Evolutionary conservation across 2,329 filamentous ascomycete species (phyloP), one percentile per base, ranked within the genome.

Genomic region (Colletotrichum brevisporum): DNA sequence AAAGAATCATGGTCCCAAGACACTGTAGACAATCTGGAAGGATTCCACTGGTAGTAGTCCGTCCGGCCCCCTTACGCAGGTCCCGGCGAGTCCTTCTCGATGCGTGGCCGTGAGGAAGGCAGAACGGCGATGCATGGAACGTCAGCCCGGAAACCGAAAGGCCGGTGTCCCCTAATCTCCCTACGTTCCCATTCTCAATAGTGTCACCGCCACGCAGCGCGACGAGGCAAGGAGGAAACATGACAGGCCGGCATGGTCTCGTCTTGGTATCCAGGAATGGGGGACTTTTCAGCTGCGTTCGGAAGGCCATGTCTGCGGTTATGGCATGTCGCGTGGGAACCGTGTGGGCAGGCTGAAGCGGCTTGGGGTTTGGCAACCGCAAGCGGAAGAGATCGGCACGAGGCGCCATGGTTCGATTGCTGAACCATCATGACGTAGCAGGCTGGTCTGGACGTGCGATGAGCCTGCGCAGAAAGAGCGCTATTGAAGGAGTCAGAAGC

Each of bases 101-200:
- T 26, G 27, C 50, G 43, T 27, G 58, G 31, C 10, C 24, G 61
- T 51, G 61, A 69, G 18, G 43, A 27, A 43, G 43, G 50, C 48
- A 54, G 66, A 69, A 69, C 66, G 66, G 66, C 24, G 54, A 60
- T 65, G 66, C 66, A 69, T 69, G 55, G 54, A 69, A 69, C 26
- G 15, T n/a, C 39, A 50, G 53, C n/a, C 65, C 54, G 54, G 65
- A 48, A 47, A 27, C 41, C 53, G 47, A 21, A 64, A 36, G 48
- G 31, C 26, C n/a, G 47, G 18, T n/a, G 15, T 8, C 27, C 36
- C 36, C 10, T 45, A 27, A 50, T 68, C 50, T 65, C 66, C 66
- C 62, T 65, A 41, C 66, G 54, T 69, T 69, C 60, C 47, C 21
- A 45, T 18, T 18, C 53, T 47, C 31, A 39, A 59, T 68, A 55